These are phyloP conservation scores for Phytopythium aichiense DNA, from an alignment of 352 stramenopile genomes.

Conservation along the genomic window DNA sequence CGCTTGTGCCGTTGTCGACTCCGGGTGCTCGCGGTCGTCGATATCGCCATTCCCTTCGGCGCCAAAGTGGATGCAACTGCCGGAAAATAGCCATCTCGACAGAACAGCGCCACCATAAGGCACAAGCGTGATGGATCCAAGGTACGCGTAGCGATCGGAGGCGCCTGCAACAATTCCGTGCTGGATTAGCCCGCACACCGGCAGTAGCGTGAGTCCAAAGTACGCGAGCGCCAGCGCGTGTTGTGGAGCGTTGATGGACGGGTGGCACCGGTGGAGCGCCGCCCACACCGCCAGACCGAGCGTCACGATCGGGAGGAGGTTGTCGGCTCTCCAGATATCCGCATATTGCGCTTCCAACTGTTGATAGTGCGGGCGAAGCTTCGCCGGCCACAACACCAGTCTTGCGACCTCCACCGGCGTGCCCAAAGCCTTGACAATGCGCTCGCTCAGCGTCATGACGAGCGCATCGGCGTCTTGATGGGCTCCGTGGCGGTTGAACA, in stretches of 20 bases:
- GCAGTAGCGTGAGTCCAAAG: constrained; percentile 47
- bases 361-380: constrained; percentile 56
- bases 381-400: constrained; percentile 37
- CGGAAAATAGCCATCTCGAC: constrained; percentile 11
- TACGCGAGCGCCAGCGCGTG: constrained; percentile 31
- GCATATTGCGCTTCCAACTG: constrained; percentile 30
- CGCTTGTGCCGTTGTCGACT: neutral
- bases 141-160: constrained; percentile 66
- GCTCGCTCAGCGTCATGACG: constrained; percentile 26
- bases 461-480: constrained; percentile 36
- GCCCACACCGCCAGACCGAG: constrained; percentile 17
- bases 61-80: neutral
- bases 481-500: constrained; percentile 41
- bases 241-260: constrained; percentile 11
- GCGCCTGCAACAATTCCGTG: constrained; percentile 56
- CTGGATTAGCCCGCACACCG: constrained; percentile 60
- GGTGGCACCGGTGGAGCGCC: constrained; percentile 12
- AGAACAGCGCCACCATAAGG: constrained; percentile 27
- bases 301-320: constrained; percentile 21
- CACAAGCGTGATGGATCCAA: constrained; percentile 38
- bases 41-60: neutral
- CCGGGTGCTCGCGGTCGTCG: neutral
- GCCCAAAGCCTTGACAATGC: constrained; percentile 40
- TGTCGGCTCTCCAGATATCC: constrained; percentile 26
- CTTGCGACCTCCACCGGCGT: constrained; percentile 31